These are phyloP conservation scores for Metschnikowia vanudenii DNA, from an alignment of 805 yeast species.

Conservation along the genomic window DNA sequence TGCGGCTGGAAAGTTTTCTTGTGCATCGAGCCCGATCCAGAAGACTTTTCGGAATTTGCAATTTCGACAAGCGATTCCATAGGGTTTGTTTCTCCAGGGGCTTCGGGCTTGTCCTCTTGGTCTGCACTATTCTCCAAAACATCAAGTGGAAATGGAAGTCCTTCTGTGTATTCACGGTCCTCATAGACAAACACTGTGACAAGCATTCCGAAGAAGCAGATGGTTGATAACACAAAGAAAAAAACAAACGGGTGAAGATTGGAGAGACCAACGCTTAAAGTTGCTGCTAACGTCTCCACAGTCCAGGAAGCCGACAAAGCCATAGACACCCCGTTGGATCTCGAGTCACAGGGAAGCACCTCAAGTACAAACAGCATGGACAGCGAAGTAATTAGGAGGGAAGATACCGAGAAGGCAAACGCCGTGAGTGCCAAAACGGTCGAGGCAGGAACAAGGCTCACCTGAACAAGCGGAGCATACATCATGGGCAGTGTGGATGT, in stretches of 20 bases:
- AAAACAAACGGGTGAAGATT: constrained; percentile 4
- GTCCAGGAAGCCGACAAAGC: constrained; percentile 15
- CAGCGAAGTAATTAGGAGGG: constrained; percentile 46
- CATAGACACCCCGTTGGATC: constrained; percentile 25
- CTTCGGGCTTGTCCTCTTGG: constrained; percentile 1
- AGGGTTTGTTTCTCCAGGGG: neutral
- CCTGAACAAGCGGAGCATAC: constrained; percentile 33
- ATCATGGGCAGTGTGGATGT: constrained; percentile 26
- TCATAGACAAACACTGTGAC: constrained; percentile 3
- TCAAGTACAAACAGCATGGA: constrained; percentile 53
- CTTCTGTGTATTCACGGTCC: neutral
- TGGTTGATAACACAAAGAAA: constrained; percentile 5
- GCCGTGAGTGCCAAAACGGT: constrained; percentile 44
- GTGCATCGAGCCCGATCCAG: constrained; percentile 2
- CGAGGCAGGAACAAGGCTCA: constrained; percentile 41
- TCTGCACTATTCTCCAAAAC: constrained; percentile 2
- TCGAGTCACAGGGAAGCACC: constrained; percentile 43
- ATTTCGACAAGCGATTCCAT: neutral
- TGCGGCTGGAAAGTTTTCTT: constrained; percentile 8
- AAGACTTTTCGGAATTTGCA: constrained; percentile 23
- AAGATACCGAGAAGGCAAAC: constrained; percentile 45
- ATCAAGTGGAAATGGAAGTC: constrained; percentile 7
- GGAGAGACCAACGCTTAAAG: constrained; percentile 5
- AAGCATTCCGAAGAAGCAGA: constrained; percentile 4
- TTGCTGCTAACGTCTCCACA: constrained; percentile 5